A percentile compares a stretch with the other conserved stretches of the same genome.
These are phyloP conservation scores for Leccinellum rugosiceps DNA, from an alignment of 768 basidiomycete genomes.

Conservation along the genomic window DNA sequence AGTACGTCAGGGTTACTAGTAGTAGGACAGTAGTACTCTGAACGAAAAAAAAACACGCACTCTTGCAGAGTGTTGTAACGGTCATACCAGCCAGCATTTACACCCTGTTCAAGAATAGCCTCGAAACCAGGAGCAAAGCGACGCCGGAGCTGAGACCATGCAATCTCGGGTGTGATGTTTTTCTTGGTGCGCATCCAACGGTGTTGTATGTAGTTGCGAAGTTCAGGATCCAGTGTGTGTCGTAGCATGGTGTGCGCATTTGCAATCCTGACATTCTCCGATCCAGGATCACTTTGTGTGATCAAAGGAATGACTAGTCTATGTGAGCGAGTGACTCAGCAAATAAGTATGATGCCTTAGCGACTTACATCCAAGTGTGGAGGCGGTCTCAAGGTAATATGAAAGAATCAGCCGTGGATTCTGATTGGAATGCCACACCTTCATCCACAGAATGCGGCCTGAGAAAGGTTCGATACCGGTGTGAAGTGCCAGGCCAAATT, in stretches of 20 bases:
- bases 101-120: conserved; percentile 29
- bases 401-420: conserved; percentile 1
- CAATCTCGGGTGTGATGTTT: conserved; percentile 43
- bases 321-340: neutral
- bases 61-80: conserved; percentile 20
- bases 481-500: neutral
- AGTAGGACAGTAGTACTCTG: too few relatives aligned
- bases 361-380: neutral
- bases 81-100: conserved; percentile 31
- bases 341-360: neutral
- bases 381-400: neutral
- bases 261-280: neutral
- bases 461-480: neutral
- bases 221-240: conserved; percentile 30
- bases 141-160: conserved; percentile 36
- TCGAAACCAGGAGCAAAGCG: conserved; percentile 38
- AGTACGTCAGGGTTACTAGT: neutral
- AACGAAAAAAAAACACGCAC: conserved; percentile 11
- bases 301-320: neutral
- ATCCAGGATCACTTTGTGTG: neutral
- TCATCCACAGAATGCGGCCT: neutral
- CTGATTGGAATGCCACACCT: conserved; percentile 1
- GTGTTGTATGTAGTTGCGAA: conserved; percentile 40
- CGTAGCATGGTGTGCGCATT: neutral
- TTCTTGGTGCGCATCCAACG: conserved; percentile 33